Conservation (phyloP, 257 asterid genomes). For the Solanum gandarillasii region DNA sequence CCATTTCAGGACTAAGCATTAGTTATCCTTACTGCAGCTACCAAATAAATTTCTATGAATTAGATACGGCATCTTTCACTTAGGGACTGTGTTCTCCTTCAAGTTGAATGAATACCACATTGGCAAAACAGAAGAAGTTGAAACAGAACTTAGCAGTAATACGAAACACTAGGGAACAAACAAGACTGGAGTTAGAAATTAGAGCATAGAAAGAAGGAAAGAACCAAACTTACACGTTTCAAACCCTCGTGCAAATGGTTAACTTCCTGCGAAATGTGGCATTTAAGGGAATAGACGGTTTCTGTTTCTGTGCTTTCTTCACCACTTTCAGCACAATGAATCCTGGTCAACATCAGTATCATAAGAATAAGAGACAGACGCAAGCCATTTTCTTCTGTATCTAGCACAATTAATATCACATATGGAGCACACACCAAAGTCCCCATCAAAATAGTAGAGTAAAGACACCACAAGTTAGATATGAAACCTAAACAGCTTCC, state of each 20-base stretch:
- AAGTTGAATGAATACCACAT: not conserved
- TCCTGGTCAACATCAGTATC: constrained; percentile 38
- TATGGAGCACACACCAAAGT: not conserved
- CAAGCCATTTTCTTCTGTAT: not conserved
- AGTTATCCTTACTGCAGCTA: not conserved
- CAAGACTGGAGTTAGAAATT: not conserved
- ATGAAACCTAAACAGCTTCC: not conserved
- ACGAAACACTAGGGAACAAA: not conserved
- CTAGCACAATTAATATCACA: not conserved
- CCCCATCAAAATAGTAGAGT: not conserved
- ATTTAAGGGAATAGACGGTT: constrained; percentile 85
- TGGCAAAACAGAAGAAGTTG: not conserved
- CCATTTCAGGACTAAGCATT: not conserved
- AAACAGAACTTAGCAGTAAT: not conserved
- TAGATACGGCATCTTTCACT: not conserved
- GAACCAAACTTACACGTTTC: constrained; percentile 56
- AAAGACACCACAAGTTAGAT: not conserved
- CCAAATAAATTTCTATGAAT: not conserved
- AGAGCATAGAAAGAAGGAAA: not conserved
- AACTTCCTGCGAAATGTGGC: constrained; percentile 99
- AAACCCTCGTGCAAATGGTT: constrained; percentile 97
- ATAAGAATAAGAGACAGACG: not conserved
- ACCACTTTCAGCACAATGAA: constrained; percentile 97
- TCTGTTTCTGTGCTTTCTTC: constrained; percentile 91
- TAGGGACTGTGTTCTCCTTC: not conserved